Percentiles rank a stretch among this genome's conserved stretches.
Evolutionary conservation across 208 protist species (phyloP).

Genomic region (Trypanosoma theileri): DNA sequence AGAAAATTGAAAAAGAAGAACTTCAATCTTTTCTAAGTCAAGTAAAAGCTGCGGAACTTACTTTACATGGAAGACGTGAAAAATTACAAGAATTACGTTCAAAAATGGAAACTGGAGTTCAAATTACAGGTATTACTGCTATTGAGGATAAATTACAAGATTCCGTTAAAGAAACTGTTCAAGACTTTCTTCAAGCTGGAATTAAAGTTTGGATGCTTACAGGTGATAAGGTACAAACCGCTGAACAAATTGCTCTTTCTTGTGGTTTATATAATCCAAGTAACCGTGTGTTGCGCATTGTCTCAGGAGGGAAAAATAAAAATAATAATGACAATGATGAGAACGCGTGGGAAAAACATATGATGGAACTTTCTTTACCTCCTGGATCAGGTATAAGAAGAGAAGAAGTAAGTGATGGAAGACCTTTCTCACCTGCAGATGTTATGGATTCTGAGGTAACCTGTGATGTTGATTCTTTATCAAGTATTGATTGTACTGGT

Average conservation of each 20-base stretch:
- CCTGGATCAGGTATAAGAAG: background rate
- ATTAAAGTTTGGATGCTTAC: slow-evolving; percentile 98
- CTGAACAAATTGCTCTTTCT: slow-evolving; percentile 94
- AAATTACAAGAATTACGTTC: slow-evolving; percentile 47
- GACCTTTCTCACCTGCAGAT: background rate
- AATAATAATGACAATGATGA: background rate
- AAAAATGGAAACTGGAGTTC: slow-evolving; percentile 84
- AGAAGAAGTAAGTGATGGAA: background rate
- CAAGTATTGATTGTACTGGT: background rate
- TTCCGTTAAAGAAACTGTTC: slow-evolving; percentile 89
- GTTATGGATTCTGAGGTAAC: background rate
- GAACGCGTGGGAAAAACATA: slow-evolving; percentile 20
- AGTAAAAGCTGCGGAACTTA: slow-evolving; percentile 37
- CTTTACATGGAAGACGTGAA: slow-evolving; percentile 41
- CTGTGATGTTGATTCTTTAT: background rate
- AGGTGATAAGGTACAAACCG: slow-evolving; percentile 98
- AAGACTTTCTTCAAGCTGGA: slow-evolving; percentile 63
- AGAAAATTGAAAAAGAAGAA: slow-evolving; percentile 44
- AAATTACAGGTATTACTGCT: slow-evolving; percentile 92
- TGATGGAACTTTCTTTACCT: slow-evolving; percentile 16
- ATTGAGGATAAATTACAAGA: slow-evolving; percentile 98
- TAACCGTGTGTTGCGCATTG: slow-evolving; percentile 57
- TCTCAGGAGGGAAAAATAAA: slow-evolving; percentile 8
- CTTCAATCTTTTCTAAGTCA: slow-evolving; percentile 38
- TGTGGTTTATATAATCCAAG: slow-evolving; percentile 58